These are phyloP conservation scores for Acanthamoeba triangularis DNA, from an alignment of 208 protist species.

Conservation along the genomic window DNA sequence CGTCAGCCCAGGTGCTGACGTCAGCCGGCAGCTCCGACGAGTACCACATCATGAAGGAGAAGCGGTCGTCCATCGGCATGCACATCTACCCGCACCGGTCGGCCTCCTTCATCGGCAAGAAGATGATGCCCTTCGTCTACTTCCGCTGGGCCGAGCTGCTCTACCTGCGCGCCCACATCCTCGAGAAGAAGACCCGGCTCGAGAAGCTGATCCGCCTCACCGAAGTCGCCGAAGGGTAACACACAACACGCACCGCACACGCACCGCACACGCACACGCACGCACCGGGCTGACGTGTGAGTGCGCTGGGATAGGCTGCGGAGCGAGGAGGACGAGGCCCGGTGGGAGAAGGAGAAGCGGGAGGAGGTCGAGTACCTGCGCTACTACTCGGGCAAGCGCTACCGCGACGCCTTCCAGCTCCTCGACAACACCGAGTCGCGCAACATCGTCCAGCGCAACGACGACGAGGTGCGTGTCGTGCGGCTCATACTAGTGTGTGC, in stretches of 20 bases:
- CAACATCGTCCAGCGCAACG: constrained; percentile 5
- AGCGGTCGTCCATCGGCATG: constrained; percentile 64
- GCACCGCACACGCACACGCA: too few species aligned
- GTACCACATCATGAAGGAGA: constrained; percentile 67
- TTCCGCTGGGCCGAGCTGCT: constrained; percentile 70
- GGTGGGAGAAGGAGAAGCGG: constrained; percentile 37
- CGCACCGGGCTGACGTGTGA: neutral
- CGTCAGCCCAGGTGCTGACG: too few species aligned
- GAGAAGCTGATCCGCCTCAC: neutral
- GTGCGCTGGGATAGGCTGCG: neutral
- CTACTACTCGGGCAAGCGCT: constrained; percentile 9
- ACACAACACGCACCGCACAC: neutral
- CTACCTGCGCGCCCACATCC: constrained; percentile 23
- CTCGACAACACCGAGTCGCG: constrained; percentile 34
- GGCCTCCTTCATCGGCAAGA: constrained; percentile 70
- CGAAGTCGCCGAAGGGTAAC: constrained; percentile 10
- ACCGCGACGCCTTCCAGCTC: constrained; percentile 65
- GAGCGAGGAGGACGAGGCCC: neutral
- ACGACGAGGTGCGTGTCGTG: neutral
- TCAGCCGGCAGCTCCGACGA: neutral
- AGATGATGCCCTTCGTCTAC: constrained; percentile 75
- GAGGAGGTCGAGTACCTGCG: constrained; percentile 53
- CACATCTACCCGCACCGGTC: constrained; percentile 66
- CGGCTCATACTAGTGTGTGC: too few species aligned
- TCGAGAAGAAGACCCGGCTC: constrained; percentile 71